phyloP scores from a whole-genome alignment of 495 filamentous ascomycete species.

The Penicillium samsonianum region DNA sequence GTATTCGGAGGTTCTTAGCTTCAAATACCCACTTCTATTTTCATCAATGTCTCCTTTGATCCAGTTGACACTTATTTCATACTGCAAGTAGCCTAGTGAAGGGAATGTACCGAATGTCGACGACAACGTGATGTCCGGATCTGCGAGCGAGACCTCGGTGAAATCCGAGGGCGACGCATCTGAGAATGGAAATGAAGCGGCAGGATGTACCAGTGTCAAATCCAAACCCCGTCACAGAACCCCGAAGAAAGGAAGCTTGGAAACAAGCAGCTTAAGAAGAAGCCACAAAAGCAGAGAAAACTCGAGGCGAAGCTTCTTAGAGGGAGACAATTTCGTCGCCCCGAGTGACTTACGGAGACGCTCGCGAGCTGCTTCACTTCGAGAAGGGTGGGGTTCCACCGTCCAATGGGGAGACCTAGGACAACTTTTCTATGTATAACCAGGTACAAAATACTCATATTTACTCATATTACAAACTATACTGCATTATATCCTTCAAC shows the following conservation, averaged over 20 bases:
- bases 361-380: no score
- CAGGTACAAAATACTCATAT: no score
- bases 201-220: background rate
- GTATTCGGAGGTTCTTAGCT: background rate
- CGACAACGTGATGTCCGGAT: background rate
- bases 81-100: background rate
- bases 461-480: no score
- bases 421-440: no score
- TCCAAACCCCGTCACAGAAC: background rate
- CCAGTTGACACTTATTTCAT: background rate
- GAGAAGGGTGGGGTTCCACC: no score
- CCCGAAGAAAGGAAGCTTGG: background rate
- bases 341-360: no score
- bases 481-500: no score
- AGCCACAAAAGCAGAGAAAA: background rate
- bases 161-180: background rate
- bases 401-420: no score
- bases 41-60: background rate
- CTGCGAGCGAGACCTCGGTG: background rate
- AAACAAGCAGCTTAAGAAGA: background rate
- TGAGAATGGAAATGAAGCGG: background rate
- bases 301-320: background rate
- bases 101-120: background rate
- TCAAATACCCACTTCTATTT: background rate
- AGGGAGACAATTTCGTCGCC: no score